phyloP scores from a whole-genome alignment of 331 rosid species.

The Acacia concinna region DNA sequence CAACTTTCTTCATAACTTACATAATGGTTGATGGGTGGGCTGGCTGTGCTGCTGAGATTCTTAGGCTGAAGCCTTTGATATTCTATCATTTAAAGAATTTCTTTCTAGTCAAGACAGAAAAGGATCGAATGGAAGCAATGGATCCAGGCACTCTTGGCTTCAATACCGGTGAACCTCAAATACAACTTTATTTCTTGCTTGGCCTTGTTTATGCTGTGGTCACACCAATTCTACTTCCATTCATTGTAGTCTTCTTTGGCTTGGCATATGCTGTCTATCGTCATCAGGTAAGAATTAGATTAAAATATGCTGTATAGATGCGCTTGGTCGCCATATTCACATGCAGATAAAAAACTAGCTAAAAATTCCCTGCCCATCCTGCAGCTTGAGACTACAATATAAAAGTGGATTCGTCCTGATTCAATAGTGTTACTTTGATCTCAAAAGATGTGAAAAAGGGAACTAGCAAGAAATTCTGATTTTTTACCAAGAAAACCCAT shows the following conservation, averaged over 20 bases:
- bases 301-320: slow-evolving; percentile 7
- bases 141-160: slow-evolving; percentile 95
- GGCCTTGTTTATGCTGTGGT: slow-evolving; percentile 95
- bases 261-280: slow-evolving; percentile 86
- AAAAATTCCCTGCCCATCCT: background rate
- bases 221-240: slow-evolving; percentile 87
- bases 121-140: slow-evolving; percentile 97
- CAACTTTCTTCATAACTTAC: slow-evolving; percentile 93
- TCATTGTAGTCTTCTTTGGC: slow-evolving; percentile 76
- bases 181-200: slow-evolving; percentile 92
- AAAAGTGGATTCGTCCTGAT: background rate
- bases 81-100: slow-evolving; percentile 72
- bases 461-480: background rate
- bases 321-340: slow-evolving; percentile 10
- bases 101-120: slow-evolving; percentile 84
- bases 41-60: slow-evolving; percentile 94
- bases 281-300: slow-evolving; percentile 72
- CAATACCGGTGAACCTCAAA: slow-evolving; percentile 92
- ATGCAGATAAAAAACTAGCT: background rate
- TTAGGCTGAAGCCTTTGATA: slow-evolving; percentile 84
- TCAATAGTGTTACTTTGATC: no score
- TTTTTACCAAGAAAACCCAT: background rate
- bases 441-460: no score
- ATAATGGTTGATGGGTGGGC: slow-evolving; percentile 99
- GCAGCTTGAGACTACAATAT: background rate